Evolutionary conservation across 139 green algal species (phyloP).

Genomic region (Picochlorum sp.): DNA sequence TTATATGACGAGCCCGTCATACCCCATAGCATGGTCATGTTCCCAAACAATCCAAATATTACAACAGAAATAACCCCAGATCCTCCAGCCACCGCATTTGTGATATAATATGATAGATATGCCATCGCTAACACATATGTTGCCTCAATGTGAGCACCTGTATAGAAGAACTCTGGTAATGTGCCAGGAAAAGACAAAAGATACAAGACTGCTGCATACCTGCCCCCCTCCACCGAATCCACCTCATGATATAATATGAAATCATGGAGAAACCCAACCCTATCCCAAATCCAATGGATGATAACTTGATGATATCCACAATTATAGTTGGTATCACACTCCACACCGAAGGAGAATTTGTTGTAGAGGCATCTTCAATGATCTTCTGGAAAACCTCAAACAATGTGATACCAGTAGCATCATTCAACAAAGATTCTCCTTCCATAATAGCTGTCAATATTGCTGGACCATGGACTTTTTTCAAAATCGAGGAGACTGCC

Average conservation of each 20-base stretch:
- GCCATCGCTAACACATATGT: slow-evolving; percentile 52
- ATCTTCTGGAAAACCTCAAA: slow-evolving; percentile 66
- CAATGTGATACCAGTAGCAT: slow-evolving; percentile 67
- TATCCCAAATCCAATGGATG: slow-evolving; percentile 42
- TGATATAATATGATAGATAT: slow-evolving; percentile 75
- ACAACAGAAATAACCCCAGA: slow-evolving; percentile 74
- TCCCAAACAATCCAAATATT: slow-evolving; percentile 77
- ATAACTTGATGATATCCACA: slow-evolving; percentile 19
- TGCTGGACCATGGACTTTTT: slow-evolving; percentile 48
- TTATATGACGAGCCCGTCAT: slow-evolving; percentile 22
- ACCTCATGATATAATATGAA: slow-evolving; percentile 41
- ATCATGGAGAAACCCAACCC: slow-evolving; percentile 44
- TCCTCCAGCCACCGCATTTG: slow-evolving; percentile 36
- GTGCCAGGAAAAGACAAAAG: too few relatives aligned
- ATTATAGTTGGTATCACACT: slow-evolving; percentile 18
- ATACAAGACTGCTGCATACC: background rate
- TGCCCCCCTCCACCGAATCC: slow-evolving; percentile 42
- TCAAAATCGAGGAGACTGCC: slow-evolving; percentile 56
- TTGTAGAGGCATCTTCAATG: slow-evolving; percentile 15
- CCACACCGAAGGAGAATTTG: slow-evolving; percentile 22
- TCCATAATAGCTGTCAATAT: slow-evolving; percentile 64
- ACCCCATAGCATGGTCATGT: slow-evolving; percentile 56
- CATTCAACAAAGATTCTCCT: slow-evolving; percentile 79
- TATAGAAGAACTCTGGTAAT: too few relatives aligned
- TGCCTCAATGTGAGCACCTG: slow-evolving; percentile 35